phyloP scores from a whole-genome alignment of 2,329 filamentous ascomycete species.

The Byssoonygena ceratinophila region DNA sequence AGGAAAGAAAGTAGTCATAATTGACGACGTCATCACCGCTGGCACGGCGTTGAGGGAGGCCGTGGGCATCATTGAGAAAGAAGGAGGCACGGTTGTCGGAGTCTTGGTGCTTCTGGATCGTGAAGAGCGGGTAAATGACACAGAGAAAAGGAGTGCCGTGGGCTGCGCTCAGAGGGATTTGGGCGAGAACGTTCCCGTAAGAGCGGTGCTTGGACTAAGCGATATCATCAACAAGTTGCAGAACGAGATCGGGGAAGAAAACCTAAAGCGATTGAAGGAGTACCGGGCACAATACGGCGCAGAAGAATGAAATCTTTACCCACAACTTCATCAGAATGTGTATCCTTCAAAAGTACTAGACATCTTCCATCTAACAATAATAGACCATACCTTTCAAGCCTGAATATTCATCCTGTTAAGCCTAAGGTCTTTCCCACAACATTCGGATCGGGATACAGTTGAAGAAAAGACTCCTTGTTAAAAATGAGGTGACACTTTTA shows the following conservation, averaged over 20 bases:
- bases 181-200: constrained; percentile 58
- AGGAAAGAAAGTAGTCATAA: constrained; percentile 76
- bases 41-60: constrained; percentile 91
- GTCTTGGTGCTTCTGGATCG: constrained; percentile 83
- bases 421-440: no score
- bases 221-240: constrained; percentile 66
- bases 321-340: no score
- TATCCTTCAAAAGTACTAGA: no score
- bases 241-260: constrained; percentile 49
- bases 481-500: not conserved
- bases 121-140: constrained; percentile 51
- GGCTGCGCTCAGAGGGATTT: constrained; percentile 76
- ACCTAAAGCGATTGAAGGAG: constrained; percentile 58
- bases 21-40: constrained; percentile 94
- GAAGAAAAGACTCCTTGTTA: no score
- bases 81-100: constrained; percentile 75
- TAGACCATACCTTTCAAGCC: no score
- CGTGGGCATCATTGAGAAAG: constrained; percentile 73
- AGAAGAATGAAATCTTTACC: constrained; percentile 9
- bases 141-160: constrained; percentile 62
- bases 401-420: no score
- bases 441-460: no score
- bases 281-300: constrained; percentile 49
- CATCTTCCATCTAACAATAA: no score
- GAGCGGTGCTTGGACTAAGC: constrained; percentile 65